phyloP scores from a whole-genome alignment of 805 yeast species.

The Hanseniaspora lachancei region DNA sequence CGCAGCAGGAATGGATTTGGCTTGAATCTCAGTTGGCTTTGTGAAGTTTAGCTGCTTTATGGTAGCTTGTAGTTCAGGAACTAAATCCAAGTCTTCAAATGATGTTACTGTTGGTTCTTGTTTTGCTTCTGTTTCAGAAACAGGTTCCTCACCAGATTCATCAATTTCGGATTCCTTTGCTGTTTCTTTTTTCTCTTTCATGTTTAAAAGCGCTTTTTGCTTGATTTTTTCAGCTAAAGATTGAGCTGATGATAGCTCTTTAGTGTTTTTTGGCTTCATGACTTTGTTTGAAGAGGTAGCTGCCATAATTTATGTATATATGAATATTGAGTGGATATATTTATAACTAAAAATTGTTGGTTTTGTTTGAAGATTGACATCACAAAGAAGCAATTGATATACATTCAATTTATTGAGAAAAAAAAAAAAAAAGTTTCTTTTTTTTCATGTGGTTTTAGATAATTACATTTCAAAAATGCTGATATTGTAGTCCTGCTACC shows the following conservation, averaged over 20 bases:
- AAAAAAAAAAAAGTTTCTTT: too few relatives aligned
- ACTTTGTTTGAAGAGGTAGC: not conserved
- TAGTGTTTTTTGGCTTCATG: not conserved
- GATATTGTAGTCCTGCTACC: too few relatives aligned
- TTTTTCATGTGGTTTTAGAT: too few relatives aligned
- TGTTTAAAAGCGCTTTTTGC: constrained; percentile 29
- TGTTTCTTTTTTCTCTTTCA: constrained; percentile 18
- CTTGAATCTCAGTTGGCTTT: constrained; percentile 88
- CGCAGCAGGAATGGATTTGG: constrained; percentile 82
- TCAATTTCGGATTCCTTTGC: constrained; percentile 15
- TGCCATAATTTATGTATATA: not conserved
- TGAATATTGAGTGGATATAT: not conserved
- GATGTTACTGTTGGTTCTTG: constrained; percentile 25
- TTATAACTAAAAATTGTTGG: not conserved
- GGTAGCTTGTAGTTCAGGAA: constrained; percentile 70
- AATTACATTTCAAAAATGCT: too few relatives aligned
- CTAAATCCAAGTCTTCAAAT: constrained; percentile 48
- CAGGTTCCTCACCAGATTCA: constrained; percentile 13
- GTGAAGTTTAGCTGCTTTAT: constrained; percentile 59
- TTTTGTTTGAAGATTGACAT: too few relatives aligned
- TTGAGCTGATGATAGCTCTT: constrained; percentile 17
- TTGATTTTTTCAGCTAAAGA: constrained; percentile 47
- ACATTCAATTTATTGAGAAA: too few relatives aligned
- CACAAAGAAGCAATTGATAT: too few relatives aligned
- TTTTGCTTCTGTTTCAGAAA: constrained; percentile 7